phyloP scores from a whole-genome alignment of 345 rosid species.

The Ailanthus altissimus region DNA sequence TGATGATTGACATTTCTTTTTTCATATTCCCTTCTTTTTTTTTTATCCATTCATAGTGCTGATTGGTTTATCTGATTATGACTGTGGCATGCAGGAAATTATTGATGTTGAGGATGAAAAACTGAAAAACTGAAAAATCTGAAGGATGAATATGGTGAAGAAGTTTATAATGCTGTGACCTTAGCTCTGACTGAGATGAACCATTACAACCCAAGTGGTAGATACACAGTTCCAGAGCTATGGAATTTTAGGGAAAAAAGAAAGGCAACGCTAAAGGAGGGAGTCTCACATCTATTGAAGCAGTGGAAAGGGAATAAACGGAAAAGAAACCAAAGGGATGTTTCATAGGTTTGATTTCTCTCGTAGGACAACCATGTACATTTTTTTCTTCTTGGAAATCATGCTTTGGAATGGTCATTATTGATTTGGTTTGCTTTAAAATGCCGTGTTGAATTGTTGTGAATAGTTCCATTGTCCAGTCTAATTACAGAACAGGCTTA shows the following conservation, averaged over 20 bases:
- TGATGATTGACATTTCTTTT: background rate
- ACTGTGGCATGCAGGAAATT: slow-evolving; percentile 28
- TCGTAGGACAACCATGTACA: background rate
- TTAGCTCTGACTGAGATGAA: slow-evolving; percentile 39
- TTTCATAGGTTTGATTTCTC: background rate
- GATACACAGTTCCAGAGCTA: slow-evolving; percentile 40
- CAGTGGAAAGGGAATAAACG: slow-evolving; percentile 34
- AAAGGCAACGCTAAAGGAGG: slow-evolving; percentile 48
- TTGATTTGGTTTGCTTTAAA: background rate
- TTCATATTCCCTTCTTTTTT: background rate
- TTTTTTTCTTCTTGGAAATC: background rate
- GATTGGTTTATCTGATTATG: background rate
- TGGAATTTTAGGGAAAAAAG: slow-evolving; percentile 40
- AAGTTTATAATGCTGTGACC: slow-evolving; percentile 37
- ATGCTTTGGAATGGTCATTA: background rate
- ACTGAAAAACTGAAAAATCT: slow-evolving; percentile 39
- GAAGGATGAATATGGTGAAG: slow-evolving; percentile 38
- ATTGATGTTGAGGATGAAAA: slow-evolving; percentile 44
- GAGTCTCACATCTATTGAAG: slow-evolving; percentile 25
- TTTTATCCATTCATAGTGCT: background rate
- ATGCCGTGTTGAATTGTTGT: background rate
- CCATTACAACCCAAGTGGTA: slow-evolving; percentile 52
- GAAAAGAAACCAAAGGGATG: slow-evolving; percentile 27
- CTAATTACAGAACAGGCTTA: background rate
- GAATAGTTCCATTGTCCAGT: background rate